Evolutionary conservation across 2,329 filamentous ascomycete species (phyloP), one percentile per base, ranked within the genome.

Genomic region (Cladosporium sphaerospermum): DNA sequence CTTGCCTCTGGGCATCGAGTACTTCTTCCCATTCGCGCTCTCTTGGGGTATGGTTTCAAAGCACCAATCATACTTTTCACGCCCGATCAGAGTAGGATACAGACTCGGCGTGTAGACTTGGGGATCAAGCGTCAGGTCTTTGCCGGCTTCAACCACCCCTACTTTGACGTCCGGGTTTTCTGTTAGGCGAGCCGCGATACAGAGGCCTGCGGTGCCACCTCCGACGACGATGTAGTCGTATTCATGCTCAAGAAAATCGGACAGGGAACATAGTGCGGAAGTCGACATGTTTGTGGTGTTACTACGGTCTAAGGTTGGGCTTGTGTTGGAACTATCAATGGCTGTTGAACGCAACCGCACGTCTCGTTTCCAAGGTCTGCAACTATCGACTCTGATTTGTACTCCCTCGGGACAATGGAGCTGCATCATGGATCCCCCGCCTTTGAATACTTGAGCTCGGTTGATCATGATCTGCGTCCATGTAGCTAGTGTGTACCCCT

Each of bases 1-100:
- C 41, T 67, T 69, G 3, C 71, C 71, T 16, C 71, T 62, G 3
- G 69, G 67, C 59, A 61, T 61, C 8, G 59, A 58, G 49, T 64
- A 63, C 2, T 52, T 60, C 48, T 67, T 67, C 18, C 58, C 57
- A 2, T 60, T 57, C 3, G 61, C 62, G 33, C 56, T 57, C 4
- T 60, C 54, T 51, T 68, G 62, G 0, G 58, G 57, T 5, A 58
- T 56, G 31, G 54, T 62, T 8, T 62, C 52, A 39, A 62, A 67
- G 50, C 63, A 65, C 64, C 66, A 68, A 50, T 69, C 66, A 50
- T 67, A 68, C 52, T 68, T 62, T 36, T 65, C 61, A 1, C 61
- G 58, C 9, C 65, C 64, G 36, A 68, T 66, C 18, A 69, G 51
- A 0, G 61, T 64, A 2, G 65, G 63, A 41, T 65, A 68, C 0